Percentiles rank a stretch among this genome's conserved stretches.
These are phyloP conservation scores for Simplicillium sp. DNA, from an alignment of 2,329 filamentous ascomycete species.

Conservation along the genomic window DNA sequence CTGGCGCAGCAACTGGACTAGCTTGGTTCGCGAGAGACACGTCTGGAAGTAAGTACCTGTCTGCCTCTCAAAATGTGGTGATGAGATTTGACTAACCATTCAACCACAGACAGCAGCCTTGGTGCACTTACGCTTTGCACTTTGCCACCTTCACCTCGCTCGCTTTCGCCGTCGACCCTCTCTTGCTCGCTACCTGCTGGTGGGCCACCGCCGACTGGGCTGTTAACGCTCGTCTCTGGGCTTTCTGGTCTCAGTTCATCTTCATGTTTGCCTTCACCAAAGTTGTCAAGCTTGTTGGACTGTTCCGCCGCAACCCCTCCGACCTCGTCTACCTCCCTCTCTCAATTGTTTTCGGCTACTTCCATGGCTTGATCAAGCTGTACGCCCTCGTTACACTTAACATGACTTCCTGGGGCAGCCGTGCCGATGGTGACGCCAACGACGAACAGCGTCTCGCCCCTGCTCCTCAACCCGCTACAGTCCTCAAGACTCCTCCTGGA, in stretches of 20 bases:
- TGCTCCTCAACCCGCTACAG: slow-evolving; percentile 29
- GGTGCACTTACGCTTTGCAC: slow-evolving; percentile 90
- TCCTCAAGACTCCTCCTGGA: slow-evolving; percentile 33
- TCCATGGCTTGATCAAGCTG: slow-evolving; percentile 86
- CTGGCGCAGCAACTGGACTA: slow-evolving; percentile 94
- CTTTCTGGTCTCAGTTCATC: slow-evolving; percentile 51
- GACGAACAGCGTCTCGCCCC: slow-evolving; percentile 60
- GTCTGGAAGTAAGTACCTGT: slow-evolving; percentile 69
- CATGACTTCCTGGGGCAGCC: slow-evolving; percentile 90
- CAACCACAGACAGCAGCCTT: slow-evolving; percentile 66
- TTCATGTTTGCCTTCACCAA: slow-evolving; percentile 82
- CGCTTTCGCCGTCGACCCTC: slow-evolving; percentile 67
- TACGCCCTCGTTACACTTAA: slow-evolving; percentile 76
- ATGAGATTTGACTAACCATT: slow-evolving; percentile 8
- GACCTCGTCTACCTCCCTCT: slow-evolving; percentile 73
- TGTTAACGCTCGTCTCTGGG: slow-evolving; percentile 36
- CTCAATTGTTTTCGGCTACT: slow-evolving; percentile 86
- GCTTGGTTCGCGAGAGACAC: slow-evolving; percentile 71
- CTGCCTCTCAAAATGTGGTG: neutral
- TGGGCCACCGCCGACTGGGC: slow-evolving; percentile 57
- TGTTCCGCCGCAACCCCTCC: slow-evolving; percentile 75
- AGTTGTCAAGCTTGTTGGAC: slow-evolving; percentile 79
- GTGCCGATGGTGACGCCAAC: slow-evolving; percentile 81
- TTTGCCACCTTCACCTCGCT: slow-evolving; percentile 87
- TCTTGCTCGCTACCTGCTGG: slow-evolving; percentile 61